Percentiles rank a stretch among this genome's conserved stretches.
These are phyloP conservation scores for Tagetes erecta DNA, from an alignment of 129 eudicot species.

Conservation along the genomic window DNA sequence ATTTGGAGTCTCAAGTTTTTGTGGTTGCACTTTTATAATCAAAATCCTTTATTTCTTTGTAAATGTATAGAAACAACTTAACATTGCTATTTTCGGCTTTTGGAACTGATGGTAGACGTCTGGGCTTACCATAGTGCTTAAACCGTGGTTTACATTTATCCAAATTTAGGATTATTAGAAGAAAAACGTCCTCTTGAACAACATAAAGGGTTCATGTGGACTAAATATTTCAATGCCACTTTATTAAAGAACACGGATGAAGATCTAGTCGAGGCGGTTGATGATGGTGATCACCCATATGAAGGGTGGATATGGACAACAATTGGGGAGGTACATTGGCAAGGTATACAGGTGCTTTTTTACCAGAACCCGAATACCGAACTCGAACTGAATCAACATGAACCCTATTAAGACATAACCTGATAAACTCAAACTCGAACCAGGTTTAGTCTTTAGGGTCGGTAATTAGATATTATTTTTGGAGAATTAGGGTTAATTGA, in stretches of 20 bases:
- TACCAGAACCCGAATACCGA: no score
- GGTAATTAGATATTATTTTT: no score
- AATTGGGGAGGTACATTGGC: conserved; percentile 97
- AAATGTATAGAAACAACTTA: conserved; percentile 41
- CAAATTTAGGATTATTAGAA: conserved; percentile 64
- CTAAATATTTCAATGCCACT: conserved; percentile 67
- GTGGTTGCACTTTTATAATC: background rate
- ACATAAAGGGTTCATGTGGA: conserved; percentile 79
- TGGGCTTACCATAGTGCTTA: conserved; percentile 97
- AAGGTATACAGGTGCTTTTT: conserved; percentile 49
- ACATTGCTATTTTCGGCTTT: conserved; percentile 84
- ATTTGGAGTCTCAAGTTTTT: no score
- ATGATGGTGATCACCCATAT: conserved; percentile 72
- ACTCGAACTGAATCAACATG: no score
- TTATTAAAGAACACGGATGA: conserved; percentile 87
- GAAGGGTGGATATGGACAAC: conserved; percentile 88
- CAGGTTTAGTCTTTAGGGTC: no score
- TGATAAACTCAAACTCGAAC: no score
- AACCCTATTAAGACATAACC: no score
- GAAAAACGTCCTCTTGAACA: conserved; percentile 81
- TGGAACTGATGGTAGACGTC: conserved; percentile 81
- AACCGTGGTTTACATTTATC: conserved; percentile 77
- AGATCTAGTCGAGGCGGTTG: conserved; percentile 97
- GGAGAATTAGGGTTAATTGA: no score
- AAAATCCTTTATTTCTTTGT: background rate